These are phyloP conservation scores for Crithidia fasciculata DNA, from an alignment of 208 protist species.

Conservation along the genomic window DNA sequence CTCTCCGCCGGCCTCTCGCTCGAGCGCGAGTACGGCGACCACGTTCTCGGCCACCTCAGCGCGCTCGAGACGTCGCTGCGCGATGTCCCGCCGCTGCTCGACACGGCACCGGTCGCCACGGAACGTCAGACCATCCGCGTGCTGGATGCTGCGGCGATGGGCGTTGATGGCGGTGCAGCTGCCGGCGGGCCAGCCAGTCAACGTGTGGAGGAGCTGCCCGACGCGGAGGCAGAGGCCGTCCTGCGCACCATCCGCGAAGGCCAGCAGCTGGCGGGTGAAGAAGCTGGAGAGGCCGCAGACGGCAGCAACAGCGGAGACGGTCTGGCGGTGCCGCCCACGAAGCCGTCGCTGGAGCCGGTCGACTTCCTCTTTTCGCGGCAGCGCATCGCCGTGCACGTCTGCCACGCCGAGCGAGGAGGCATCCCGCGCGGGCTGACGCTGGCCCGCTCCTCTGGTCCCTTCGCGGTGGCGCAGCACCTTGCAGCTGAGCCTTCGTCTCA, in stretches of 20 bases:
- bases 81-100: slow-evolving; percentile 21
- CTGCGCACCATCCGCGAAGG: slow-evolving; percentile 20
- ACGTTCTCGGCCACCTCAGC: slow-evolving; percentile 28
- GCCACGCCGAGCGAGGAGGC: slow-evolving; percentile 48
- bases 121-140: slow-evolving; percentile 23
- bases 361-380: slow-evolving; percentile 43
- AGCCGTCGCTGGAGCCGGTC: slow-evolving; percentile 10
- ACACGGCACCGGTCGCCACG: slow-evolving; percentile 12
- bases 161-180: background rate
- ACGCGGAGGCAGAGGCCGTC: slow-evolving; percentile 25
- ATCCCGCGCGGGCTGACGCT: slow-evolving; percentile 50
- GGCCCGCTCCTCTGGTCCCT: slow-evolving; percentile 24
- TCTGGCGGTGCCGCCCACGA: background rate
- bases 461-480: slow-evolving; percentile 34
- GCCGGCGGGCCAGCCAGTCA: background rate
- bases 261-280: slow-evolving; percentile 3
- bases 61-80: slow-evolving; percentile 14
- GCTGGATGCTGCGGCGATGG: slow-evolving; percentile 21
- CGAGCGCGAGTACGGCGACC: slow-evolving; percentile 38
- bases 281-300: background rate
- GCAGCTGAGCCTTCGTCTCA: background rate
- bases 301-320: background rate
- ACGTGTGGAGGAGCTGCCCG: slow-evolving; percentile 17
- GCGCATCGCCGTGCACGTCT: slow-evolving; percentile 42
- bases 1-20: slow-evolving; percentile 43